Evolutionary conservation across 345 rosid genomes (phyloP), one percentile per base, ranked within the genome.

Genomic region (Rhodamnia rubescens): DNA sequence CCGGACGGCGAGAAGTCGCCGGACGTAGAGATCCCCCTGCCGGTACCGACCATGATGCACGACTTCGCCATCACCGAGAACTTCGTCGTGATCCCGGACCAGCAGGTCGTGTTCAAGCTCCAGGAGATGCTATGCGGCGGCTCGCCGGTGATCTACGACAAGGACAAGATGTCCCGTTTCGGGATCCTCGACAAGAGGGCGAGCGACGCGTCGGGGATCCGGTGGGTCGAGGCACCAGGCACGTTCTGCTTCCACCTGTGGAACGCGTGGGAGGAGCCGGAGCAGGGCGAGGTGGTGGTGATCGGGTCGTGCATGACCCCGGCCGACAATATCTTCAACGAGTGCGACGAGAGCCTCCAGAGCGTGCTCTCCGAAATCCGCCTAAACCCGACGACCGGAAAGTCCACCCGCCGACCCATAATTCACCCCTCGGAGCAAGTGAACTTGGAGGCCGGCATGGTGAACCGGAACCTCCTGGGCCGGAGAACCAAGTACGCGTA

Each of bases 191-290:
- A 90, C 0, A 95, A 91, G 84, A 86, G 91, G 82, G 95, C 98
- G 0, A 69, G 18, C 32, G 87, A 90, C 53, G 89, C 93, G 13
- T 69, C 91, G 21, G 94, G 91, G 74, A 93, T 96, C 81, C 84
- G 92, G 6, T 96, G 99, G 99, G 87, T 96, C 1, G 99, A 95
- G 84, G 93, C 92, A 3, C 93, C 94, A 47, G 95, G 90, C 3
- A 93, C 98, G 13, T 96, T 96, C 84, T 96, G 98, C 84, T 96
- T 95, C 86, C 99, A 96, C 82, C 84, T 96, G 0, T 96, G 99
- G 99, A 96, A 96, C 52, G 99, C 99, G 20, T 96, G 99, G 99
- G 99, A 96, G 44, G 95, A 94, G 53, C 92, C 91, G 69, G 99
- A 94, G 81, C 83, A 93, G 3, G 92, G 95, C 16, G 99, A 96